Base-by-base conservation (phyloP, 441 rosid species). In the Brassica balearica region DNA sequence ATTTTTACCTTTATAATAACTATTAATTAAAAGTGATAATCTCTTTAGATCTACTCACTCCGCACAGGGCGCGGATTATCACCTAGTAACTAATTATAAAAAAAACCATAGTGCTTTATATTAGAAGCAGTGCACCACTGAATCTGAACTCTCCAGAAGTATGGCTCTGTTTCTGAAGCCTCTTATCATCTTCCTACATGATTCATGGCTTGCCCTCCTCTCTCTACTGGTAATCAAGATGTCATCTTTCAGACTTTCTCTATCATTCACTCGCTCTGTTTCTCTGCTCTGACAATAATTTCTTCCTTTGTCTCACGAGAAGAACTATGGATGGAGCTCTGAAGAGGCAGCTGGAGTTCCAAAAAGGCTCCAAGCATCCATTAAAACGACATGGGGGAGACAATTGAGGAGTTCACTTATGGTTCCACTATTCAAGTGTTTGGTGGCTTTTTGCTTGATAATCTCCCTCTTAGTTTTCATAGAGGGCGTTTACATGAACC, bases 381-480 rank as follows among this genome's bases (percentile, higher is more conserved):
- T 55, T 1, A 25, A 36, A 3, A 56, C 20, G 10, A 67, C 36
- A 0, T 72, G 81, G 77, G 38, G 14, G 8, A 0, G 75, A 12
- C 91, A 86, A 83, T 77, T 87, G 78, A 88, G 70, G 75, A 91
- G 87, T 0, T 91, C 87, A 60, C 56, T 90, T 82, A 81, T 90
- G 34, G 92, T 90, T 12, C 95, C 95, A 15, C 7, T 89, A 27
- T 82, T 92, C 69, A 73, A 85, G 32, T 55, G 88, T 6, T 76
- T 90, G 7, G 90, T 92, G 62, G 17, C 77, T 22, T 46, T 64
- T 43, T 92, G 97, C 73, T 80, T 88, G 80, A 59, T 71, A 36
- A 92, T 92, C 92, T 92, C 97, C 4, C 17, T 88, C 71, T 84
- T 90, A 92, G 83, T 92, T 43, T 92, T 92, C 80, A 9, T 88